phyloP scores from a whole-genome alignment of 2,329 filamentous ascomycete genomes.

The Hypoxylon sp. region DNA sequence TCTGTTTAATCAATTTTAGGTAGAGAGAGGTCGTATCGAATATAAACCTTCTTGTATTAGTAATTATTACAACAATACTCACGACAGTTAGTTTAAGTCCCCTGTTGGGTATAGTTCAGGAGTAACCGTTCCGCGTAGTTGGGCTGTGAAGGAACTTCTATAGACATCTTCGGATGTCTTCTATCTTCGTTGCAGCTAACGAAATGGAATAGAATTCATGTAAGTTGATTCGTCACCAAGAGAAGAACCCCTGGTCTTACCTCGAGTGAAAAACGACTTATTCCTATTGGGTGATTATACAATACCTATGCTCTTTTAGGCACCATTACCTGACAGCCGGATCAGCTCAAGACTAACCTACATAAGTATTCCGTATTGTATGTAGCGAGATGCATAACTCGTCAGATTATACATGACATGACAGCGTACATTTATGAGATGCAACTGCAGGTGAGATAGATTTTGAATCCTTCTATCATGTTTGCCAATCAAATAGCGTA shows the following conservation, averaged over 20 bases:
- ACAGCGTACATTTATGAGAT: conserved; percentile 8
- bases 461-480: conserved; percentile 7
- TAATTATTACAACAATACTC: not conserved
- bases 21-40: conserved; percentile 14
- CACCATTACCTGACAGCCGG: conserved; percentile 33
- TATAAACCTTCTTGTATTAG: not conserved
- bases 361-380: too few species aligned
- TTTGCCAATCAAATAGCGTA: conserved; percentile 35
- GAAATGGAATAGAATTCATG: conserved; percentile 2
- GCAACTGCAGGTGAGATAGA: conserved; percentile 30
- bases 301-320: conserved; percentile 7
- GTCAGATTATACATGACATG: not conserved
- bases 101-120: too few species aligned
- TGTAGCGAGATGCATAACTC: not conserved
- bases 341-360: conserved; percentile 12
- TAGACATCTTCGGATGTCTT: not conserved
- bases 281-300: conserved; percentile 23
- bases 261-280: not conserved
- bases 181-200: conserved; percentile 16
- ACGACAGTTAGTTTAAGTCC: too few species aligned
- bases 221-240: conserved; percentile 34
- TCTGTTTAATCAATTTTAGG: not conserved
- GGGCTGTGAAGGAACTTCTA: not conserved
- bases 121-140: not conserved
- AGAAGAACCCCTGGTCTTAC: conserved; percentile 23